Conservation (phyloP, 352 stramenopile genomes). For the Aphanomyces euteiches region DNA sequence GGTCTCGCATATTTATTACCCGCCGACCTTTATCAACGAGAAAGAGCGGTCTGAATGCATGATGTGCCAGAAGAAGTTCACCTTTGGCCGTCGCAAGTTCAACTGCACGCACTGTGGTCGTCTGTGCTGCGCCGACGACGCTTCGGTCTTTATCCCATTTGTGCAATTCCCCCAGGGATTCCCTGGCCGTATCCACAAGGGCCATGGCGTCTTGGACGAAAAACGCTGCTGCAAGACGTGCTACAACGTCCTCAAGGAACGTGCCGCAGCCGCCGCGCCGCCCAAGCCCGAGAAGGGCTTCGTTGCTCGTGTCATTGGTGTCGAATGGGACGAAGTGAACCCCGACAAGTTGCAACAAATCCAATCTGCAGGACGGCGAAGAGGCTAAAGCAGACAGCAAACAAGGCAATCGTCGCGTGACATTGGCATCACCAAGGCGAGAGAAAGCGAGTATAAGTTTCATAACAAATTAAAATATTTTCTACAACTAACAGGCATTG, state of each 20-base stretch:
- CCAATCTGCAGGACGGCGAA: conserved; percentile 48
- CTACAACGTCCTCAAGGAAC: conserved; percentile 81
- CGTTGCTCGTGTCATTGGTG: conserved; percentile 73
- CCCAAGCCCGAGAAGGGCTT: conserved; percentile 52
- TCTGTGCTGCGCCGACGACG: conserved; percentile 70
- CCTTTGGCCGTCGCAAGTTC: conserved; percentile 78
- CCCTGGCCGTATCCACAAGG: conserved; percentile 63
- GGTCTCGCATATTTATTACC: conserved; percentile 83
- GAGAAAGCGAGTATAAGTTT: too few species aligned
- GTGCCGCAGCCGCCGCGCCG: conserved; percentile 29
- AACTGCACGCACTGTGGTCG: conserved; percentile 84
- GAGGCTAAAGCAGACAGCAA: conserved; percentile 2
- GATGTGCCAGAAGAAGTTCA: conserved; percentile 83
- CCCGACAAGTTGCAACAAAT: conserved; percentile 66
- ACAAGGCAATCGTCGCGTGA: too few species aligned
- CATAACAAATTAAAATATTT: conserved; percentile 4
- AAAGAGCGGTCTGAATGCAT: conserved; percentile 82
- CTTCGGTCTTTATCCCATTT: conserved; percentile 62
- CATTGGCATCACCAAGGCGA: too few species aligned
- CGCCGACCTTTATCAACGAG: conserved; percentile 79
- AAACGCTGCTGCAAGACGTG: conserved; percentile 86
- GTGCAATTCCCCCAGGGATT: conserved; percentile 82
- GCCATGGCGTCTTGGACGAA: conserved; percentile 54
- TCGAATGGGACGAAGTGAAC: conserved; percentile 89
- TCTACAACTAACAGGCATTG: not conserved